phyloP scores from a whole-genome alignment of 768 basidiomycete genomes.

The Tricholoma matsutake region DNA sequence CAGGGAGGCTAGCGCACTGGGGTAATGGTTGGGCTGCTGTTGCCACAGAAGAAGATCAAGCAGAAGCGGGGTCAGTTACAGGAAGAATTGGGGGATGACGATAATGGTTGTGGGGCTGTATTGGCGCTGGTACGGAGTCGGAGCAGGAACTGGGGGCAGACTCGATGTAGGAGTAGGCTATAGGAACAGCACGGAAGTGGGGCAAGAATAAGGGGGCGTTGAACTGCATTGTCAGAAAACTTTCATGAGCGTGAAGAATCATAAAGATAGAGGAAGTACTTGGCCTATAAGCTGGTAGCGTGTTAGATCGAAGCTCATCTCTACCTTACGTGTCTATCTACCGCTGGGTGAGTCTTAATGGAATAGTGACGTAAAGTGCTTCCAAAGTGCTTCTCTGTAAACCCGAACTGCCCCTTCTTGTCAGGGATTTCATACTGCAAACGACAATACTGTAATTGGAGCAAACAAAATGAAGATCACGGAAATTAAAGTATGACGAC shows the following conservation, averaged over 20 bases:
- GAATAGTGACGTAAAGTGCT: slow-evolving; percentile 47
- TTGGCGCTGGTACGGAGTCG: no score
- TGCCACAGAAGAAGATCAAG: not conserved
- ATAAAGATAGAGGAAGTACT: no score
- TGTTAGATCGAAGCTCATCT: slow-evolving; percentile 52
- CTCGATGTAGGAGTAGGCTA: no score
- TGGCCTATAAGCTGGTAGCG: slow-evolving; percentile 48
- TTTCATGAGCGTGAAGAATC: no score
- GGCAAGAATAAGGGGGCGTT: no score
- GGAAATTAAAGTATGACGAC: not conserved
- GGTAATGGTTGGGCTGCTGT: not conserved
- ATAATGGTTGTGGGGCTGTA: no score
- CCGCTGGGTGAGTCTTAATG: slow-evolving; percentile 42
- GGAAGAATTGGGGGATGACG: not conserved
- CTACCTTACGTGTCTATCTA: slow-evolving; percentile 44
- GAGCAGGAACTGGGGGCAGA: no score
- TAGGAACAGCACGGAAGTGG: no score
- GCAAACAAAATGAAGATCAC: not conserved
- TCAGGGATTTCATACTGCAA: slow-evolving; percentile 31
- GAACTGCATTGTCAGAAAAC: no score
- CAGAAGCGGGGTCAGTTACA: not conserved
- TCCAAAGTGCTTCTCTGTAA: slow-evolving; percentile 38
- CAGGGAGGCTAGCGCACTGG: not conserved
- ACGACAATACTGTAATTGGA: slow-evolving; percentile 35
- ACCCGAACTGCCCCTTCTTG: slow-evolving; percentile 28